Evolutionary conservation across 768 basidiomycete species (phyloP), one percentile per base, ranked within the genome.

Genomic region (Rhizopogon rudus): DNA sequence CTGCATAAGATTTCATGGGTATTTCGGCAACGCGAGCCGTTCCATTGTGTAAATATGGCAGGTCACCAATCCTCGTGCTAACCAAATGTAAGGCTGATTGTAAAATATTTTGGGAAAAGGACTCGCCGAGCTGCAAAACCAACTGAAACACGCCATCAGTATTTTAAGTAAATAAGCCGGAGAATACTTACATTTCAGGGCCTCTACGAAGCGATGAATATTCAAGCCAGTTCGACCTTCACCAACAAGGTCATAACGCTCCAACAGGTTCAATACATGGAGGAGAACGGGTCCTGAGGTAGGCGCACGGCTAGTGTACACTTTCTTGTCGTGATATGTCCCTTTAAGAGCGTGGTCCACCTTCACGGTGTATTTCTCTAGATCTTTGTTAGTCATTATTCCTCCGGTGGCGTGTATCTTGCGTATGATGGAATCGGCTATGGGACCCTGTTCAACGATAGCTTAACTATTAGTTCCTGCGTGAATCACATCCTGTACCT

Each of bases 261-360:
- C 94, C 44, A 96, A 72, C 17, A 94, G 67, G 65, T 98, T 97
- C n/a, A 98, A 74, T 79, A 98, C 88, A 65, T 93, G 88, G 40
- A 97, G 72, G 41, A 98, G 73, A n/a, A 90, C 91, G 77, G 91
- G 87, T 5, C 96, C 95, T 10, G 88, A 88, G 8, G 88, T 86
- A 5, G 97, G 97, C 12, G 92, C 87, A 63, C 85, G 82, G 0
- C 88, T 79, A 0, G 93, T 94, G 70, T 92, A 97, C 40, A 98
- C 76, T 58, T 81, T 91, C 61, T 83, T 82, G 42, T 84, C 84
- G 16, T 79, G 80, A 69, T 91, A 99, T 0, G 80, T 84, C 7
- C 92, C 89, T 63, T 85, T 68, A 40, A 98, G 74, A 6, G 97
- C 93, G 44, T 74, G 86, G 44, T 80, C 73, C 9, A 91, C 82